Conservation (phyloP, 1,139 yeast species). For the Suhomyces guaymorum region DNA sequence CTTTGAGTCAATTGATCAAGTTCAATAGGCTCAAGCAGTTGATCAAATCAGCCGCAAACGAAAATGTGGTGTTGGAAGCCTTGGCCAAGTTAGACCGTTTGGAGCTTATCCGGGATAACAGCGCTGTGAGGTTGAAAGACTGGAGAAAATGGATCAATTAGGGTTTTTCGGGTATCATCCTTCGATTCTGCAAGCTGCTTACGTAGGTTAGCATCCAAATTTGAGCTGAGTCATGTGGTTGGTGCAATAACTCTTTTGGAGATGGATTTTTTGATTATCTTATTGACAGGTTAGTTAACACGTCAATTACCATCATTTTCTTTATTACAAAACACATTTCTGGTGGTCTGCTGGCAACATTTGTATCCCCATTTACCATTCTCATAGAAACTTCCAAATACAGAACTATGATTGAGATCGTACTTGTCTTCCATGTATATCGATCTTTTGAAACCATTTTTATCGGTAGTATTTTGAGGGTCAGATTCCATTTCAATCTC, state of each 20-base stretch:
- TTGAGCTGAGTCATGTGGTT: too few species aligned
- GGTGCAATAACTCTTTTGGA: too few species aligned
- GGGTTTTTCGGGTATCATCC: too few species aligned
- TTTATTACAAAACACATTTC: constrained; percentile 9
- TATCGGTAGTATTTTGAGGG: constrained; percentile 6
- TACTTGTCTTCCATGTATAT: constrained; percentile 39
- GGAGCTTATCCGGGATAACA: constrained; percentile 18
- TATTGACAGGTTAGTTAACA: too few species aligned
- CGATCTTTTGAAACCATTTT: constrained; percentile 19
- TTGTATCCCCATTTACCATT: constrained; percentile 51
- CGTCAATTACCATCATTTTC: too few species aligned
- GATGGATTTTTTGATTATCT: too few species aligned
- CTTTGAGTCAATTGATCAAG: constrained; percentile 19
- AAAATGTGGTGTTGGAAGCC: too few species aligned
- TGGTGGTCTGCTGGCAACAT: constrained; percentile 38
- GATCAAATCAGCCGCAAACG: too few species aligned
- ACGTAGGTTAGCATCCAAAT: too few species aligned
- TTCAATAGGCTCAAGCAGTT: constrained; percentile 22
- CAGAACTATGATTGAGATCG: constrained; percentile 40
- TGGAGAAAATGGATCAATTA: constrained; percentile 25
- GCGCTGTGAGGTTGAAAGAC: constrained; percentile 4
- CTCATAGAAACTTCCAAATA: constrained; percentile 52
- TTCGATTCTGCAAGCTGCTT: too few species aligned
- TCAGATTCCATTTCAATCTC: constrained; percentile 1
- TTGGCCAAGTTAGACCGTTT: too few species aligned